Base-by-base conservation (phyloP, 345 rosid species). In the Erucastrum elatum region DNA sequence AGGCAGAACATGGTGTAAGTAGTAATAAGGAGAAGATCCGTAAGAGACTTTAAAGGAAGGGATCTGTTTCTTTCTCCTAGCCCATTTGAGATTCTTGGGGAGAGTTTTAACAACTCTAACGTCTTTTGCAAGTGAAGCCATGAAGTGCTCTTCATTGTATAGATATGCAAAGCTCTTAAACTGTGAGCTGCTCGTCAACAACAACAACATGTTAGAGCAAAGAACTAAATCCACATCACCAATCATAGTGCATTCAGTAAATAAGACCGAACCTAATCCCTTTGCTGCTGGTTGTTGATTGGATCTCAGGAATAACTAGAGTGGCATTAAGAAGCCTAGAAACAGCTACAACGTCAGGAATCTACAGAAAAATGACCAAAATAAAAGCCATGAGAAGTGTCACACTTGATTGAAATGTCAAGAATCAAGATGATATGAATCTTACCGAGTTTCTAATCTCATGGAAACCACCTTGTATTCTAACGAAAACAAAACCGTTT, bases 131-230 rank as follows among this genome's bases (percentile, higher is more conserved):
- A 95, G 64, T 34, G 96, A 94, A 25, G 85, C 86, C 86, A 91
- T 87, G 82, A 95, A 95, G 25, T 89, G 93, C 30, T 95, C 98
- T 87, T 90, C 98, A 10, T 86, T 90, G 74, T 91, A 95, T 11
- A 95, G 90, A 78, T 95, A 95, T 7, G 99, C 91, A 84, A 95
- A 95, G 83, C 99, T 95, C 91, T 95, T 95, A 84, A 95, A 91
- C 76, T 91, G 86, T 6, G 98, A 90, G 84, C 99, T 95, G 93
- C 66, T 51, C n/a, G 2, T 58, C 1, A 65, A 15, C 21, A 21
- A 26, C 82, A 84, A 62, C 30, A 70, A 69, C 30, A 66, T 74
- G 0, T 1, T 53, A 35, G 31, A 46, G 12, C 10, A 29, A 80
- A 33, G 66, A 58, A 78, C 17, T 0, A 53, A 37, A 53, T 68